Evolutionary conservation across 345 rosid genomes (phyloP).

Genomic region (Moringa oleifera): DNA sequence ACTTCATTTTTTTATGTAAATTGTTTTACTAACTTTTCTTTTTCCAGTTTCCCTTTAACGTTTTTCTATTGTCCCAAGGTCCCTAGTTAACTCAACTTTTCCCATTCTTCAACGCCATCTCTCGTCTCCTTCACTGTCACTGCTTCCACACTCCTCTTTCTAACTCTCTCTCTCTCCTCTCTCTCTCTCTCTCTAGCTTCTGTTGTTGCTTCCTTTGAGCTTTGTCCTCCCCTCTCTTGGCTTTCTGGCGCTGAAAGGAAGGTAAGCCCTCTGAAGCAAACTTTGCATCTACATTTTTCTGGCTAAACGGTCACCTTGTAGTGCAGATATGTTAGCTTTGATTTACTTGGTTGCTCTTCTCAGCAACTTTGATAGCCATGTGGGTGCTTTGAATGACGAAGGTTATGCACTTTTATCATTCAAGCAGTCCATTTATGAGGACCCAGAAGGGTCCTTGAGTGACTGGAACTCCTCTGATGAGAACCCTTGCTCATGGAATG

Average conservation of each 20-base stretch:
- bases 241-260: conserved; percentile 9
- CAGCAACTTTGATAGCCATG: conserved; percentile 23
- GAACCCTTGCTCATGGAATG: conserved; percentile 86
- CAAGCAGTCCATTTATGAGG: conserved; percentile 55
- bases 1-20: conserved; percentile 19
- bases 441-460: conserved; percentile 72
- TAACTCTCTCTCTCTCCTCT: conserved; percentile 12
- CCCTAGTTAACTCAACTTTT: conserved; percentile 15
- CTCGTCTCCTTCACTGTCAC: conserved; percentile 20
- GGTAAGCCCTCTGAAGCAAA: conserved; percentile 24
- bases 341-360: conserved; percentile 27
- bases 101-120: conserved; percentile 24
- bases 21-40: conserved; percentile 5
- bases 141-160: conserved; percentile 11
- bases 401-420: conserved; percentile 74
- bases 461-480: conserved; percentile 82
- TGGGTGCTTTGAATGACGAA: conserved; percentile 46
- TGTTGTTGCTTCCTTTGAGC: conserved; percentile 11
- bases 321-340: conserved; percentile 30
- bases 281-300: conserved; percentile 8
- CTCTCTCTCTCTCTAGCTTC: conserved; percentile 10
- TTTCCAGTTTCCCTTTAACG: conserved; percentile 16
- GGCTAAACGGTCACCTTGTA: conserved; percentile 23
- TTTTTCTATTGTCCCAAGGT: conserved; percentile 20
- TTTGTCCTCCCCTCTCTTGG: conserved; percentile 19